Evolutionary conservation across 1,139 yeast genomes (phyloP).

Genomic region (Blastobotrys proliferans): DNA sequence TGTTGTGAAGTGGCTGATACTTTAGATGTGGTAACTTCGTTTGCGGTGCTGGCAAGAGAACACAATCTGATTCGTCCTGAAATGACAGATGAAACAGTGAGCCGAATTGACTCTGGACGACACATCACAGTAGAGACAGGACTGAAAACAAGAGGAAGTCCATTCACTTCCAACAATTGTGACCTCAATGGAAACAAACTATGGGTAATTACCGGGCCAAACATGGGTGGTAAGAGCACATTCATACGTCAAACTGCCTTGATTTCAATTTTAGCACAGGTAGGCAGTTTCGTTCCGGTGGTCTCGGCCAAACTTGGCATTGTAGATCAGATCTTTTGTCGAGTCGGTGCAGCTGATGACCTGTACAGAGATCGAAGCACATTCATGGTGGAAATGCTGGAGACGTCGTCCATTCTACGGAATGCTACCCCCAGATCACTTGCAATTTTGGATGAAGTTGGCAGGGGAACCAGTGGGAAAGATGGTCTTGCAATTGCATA

Average conservation of each 20-base stretch:
- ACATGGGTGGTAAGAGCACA: constrained; percentile 78
- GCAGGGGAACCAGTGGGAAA: constrained; percentile 86
- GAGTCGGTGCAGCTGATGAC: constrained; percentile 88
- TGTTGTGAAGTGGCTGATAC: constrained; percentile 53
- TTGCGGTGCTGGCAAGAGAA: constrained; percentile 66
- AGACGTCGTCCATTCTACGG: constrained; percentile 72
- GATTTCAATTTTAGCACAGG: constrained; percentile 70
- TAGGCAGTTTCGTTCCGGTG: constrained; percentile 92
- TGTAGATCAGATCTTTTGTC: constrained; percentile 80
- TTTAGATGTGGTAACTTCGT: constrained; percentile 69
- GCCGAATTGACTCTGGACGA: constrained; percentile 51
- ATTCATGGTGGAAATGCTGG: constrained; percentile 98
- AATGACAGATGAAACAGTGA: constrained; percentile 46
- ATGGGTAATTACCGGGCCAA: constrained; percentile 81
- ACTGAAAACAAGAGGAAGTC: constrained; percentile 40
- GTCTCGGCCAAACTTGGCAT: constrained; percentile 62
- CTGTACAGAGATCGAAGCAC: constrained; percentile 82
- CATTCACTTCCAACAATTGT: constrained; percentile 68
- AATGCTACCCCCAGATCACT: constrained; percentile 74
- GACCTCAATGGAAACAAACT: constrained; percentile 35
- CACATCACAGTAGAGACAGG: constrained; percentile 90
- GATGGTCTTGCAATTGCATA: constrained; percentile 92
- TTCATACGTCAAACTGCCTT: constrained; percentile 62
- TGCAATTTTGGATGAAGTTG: constrained; percentile 93
- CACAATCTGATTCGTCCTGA: constrained; percentile 61